Evolutionary conservation across 1,139 yeast species (phyloP), one percentile per base, ranked within the genome.

Genomic region (Suhomyces maxii): DNA sequence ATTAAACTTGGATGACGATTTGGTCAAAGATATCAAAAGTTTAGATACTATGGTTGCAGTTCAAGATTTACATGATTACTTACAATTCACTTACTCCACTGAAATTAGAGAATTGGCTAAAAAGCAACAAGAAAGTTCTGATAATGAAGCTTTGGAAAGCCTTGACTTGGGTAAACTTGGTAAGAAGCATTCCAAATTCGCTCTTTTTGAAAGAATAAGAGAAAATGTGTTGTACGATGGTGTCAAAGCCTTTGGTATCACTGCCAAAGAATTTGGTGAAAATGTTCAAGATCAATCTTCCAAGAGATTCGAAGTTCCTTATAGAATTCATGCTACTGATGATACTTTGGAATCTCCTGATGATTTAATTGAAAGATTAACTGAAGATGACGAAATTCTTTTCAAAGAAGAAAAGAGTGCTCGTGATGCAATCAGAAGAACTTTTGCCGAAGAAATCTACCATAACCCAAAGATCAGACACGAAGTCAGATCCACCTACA

Each of bases 11-110:
- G 77, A 76, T 39, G 97, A 89, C 62, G 75, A 79, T 38, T 63
- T 74, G 47, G 70, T 83, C 14, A 80, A 80, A 50, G 86, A 82
- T 47, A 73, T 85, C 40, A 71, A 65, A 26, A 67, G 74, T n/a
- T 82, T 89, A 37, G 80, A 77, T 44, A 73, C 84, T 3, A 80
- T 89, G 68, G 86, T 88, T 3, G 95, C 89, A 48, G 78, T 87
- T 46, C 98, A 91, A 65, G 99, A 93, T 68, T 71, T 90, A 39
- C 83, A 85, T 60, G 97, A 91, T 53, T 91, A 86, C 63, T 65
- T 93, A 45, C 86, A 84, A 58, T 95, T 91, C 71, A 81, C 82
- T 2, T 90, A 89, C 62, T 83, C 96, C 10, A 73, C 79, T n/a
- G 83, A 86, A 56, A 73, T 91, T 44, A 82, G 82, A 56, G 82